Base-by-base conservation (phyloP, 306 rosid genomes). In the Abrus pulchellus region DNA sequence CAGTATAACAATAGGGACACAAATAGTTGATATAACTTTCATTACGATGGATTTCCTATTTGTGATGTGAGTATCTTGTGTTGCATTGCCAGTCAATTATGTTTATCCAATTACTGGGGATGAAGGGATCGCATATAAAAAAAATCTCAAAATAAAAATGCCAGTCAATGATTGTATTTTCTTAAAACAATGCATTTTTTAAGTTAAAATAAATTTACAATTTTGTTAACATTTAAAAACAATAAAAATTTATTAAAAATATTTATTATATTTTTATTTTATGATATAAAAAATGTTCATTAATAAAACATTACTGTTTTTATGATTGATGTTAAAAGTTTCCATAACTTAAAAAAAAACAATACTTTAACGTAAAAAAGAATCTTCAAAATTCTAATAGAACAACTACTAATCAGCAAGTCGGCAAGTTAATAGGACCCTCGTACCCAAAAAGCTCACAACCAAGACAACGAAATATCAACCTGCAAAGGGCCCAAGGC, bases 381-480 rank as follows among this genome's bases (percentile, higher is more conserved):
- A 75, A 83, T 73, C 54, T 41, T 60, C n/a, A 1, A 6, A 20
- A 20, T 20, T 20, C 20, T 20, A 20, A 53, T 50, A 56, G 49
- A 30, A 50, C 34, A 75, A 33, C 80, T 66, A 36, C 80, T 70
- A 20, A 71, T 64, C 12, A 79, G 44, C 30, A 36, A 78, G 28
- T 68, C 75, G 72, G 74, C 49, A 63, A 50, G 48, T 54, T 60
- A 14, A 50, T 27, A 77, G 71, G 87, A 72, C 84, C 76, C 75
- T 66, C 67, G 1, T 83, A 34, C 79, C 83, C 76, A 12, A 74
- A 86, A 89, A 79, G 83, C 84, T 82, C 85, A 77, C 70, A 53
- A 73, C 53, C 69, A 69, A 62, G 76, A 69, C 50, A 27, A 47
- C 48, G 84, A 83, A 83, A 68, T 66, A 65, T 69, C 84, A 79